Percentiles rank a stretch among this genome's conserved stretches.
Conservation (phyloP, 2,329 filamentous ascomycete genomes). For the Orbilia blumenaviensis region DNA sequence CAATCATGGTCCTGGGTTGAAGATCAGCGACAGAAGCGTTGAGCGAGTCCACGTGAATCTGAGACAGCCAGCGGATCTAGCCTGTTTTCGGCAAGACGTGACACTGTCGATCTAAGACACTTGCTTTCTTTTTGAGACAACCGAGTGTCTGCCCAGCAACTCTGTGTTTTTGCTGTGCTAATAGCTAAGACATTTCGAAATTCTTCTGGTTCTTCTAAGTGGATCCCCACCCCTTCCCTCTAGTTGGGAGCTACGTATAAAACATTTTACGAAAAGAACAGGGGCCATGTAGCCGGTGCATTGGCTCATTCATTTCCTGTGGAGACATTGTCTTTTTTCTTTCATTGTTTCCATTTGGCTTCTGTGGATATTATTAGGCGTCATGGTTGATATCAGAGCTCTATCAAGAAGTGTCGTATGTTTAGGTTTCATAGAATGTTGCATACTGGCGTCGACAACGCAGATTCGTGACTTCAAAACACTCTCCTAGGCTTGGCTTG, state of each 20-base stretch:
- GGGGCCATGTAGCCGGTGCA: background rate
- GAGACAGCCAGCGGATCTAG: constrained; percentile 30
- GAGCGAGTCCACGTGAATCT: constrained; percentile 36
- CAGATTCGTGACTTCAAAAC: background rate
- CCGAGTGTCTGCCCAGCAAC: too few relatives aligned
- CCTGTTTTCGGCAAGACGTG: constrained; percentile 23
- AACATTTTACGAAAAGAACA: background rate
- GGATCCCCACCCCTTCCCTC: background rate
- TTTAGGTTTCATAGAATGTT: background rate
- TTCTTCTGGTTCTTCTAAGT: background rate
- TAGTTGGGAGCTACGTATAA: constrained; percentile 24
- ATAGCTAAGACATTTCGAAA: constrained; percentile 10
- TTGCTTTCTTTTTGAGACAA: background rate
- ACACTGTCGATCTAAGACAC: constrained; percentile 39
- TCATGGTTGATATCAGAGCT: too few relatives aligned
- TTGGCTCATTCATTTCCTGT: background rate
- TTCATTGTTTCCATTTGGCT: too few relatives aligned
- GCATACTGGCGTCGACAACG: background rate
- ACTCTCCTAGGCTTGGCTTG: too few relatives aligned
- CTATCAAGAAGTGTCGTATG: background rate
- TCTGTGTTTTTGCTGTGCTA: background rate
- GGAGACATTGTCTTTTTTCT: background rate
- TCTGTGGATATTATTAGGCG: too few relatives aligned
- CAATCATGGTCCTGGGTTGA: too few relatives aligned
- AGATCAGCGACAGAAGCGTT: background rate